These are phyloP conservation scores for Eucalyptus grandis DNA, from an alignment of 345 rosid genomes.

Conservation along the genomic window DNA sequence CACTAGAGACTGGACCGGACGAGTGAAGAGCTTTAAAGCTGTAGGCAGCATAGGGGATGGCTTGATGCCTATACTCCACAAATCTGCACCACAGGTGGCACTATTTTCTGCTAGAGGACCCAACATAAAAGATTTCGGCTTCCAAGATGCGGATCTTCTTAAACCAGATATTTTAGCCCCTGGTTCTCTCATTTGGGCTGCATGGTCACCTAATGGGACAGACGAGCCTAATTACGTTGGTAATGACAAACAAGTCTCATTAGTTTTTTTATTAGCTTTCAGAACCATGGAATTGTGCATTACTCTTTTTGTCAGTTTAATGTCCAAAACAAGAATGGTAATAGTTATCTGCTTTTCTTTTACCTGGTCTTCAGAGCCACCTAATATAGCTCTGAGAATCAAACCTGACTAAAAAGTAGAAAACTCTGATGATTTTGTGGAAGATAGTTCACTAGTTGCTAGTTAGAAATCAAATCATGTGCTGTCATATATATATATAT, in stretches of 20 bases:
- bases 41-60: slow-evolving; percentile 93
- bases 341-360: background rate
- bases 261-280: background rate
- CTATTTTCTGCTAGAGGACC: slow-evolving; percentile 97
- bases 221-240: slow-evolving; percentile 88
- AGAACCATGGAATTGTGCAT: background rate
- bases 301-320: background rate
- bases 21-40: slow-evolving; percentile 81
- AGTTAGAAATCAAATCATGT: background rate
- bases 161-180: slow-evolving; percentile 98
- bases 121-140: slow-evolving; percentile 86
- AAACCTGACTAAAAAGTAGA: background rate
- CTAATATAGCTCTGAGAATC: background rate
- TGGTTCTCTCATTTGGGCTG: slow-evolving; percentile 97
- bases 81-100: slow-evolving; percentile 98
- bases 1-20: slow-evolving; percentile 90
- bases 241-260: slow-evolving; percentile 12
- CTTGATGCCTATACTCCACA: slow-evolving; percentile 83
- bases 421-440: background rate
- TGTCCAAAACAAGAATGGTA: background rate
- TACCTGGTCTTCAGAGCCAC: background rate
- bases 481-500: background rate
- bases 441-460: background rate
- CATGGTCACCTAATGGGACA: slow-evolving; percentile 98
- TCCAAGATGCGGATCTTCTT: slow-evolving; percentile 96